Percentiles rank a stretch among this genome's conserved stretches.
Conservation (phyloP, 129 eudicot genomes). For the Helianthus annuus region DNA sequence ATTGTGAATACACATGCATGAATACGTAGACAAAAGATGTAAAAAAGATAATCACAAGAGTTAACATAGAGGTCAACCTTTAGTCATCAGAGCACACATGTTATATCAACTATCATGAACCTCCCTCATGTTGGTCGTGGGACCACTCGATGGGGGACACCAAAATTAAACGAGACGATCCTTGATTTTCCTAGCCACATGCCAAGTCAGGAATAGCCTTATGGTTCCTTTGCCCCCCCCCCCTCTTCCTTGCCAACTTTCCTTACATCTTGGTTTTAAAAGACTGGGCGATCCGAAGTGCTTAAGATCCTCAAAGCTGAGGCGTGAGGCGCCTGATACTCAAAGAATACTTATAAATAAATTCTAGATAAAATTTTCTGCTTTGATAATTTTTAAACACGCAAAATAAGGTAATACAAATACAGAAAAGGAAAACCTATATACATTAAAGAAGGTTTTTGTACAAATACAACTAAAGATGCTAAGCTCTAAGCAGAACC, state of each 20-base stretch:
- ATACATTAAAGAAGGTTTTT: too few relatives aligned
- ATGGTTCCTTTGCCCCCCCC: background rate
- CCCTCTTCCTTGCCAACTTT: background rate
- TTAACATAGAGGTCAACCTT: background rate
- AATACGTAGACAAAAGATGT: too few relatives aligned
- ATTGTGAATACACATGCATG: too few relatives aligned
- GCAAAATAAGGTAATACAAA: too few relatives aligned
- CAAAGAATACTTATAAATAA: background rate
- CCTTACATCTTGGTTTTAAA: background rate
- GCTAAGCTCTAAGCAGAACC: too few relatives aligned
- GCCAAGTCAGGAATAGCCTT: background rate
- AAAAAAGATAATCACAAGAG: background rate
- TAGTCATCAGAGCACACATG: background rate
- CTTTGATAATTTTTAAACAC: background rate
- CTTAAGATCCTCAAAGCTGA: background rate
- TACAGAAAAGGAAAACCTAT: too few relatives aligned
- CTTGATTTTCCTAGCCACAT: background rate
- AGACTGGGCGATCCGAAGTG: background rate
- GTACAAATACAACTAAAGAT: too few relatives aligned
- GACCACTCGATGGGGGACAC: too few relatives aligned
- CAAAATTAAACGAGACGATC: background rate
- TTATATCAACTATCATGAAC: background rate
- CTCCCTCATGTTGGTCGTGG: too few relatives aligned
- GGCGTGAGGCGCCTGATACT: background rate
- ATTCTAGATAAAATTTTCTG: background rate